Conservation (phyloP, 257 asterid genomes). For the Solanum raphanifolium region DNA sequence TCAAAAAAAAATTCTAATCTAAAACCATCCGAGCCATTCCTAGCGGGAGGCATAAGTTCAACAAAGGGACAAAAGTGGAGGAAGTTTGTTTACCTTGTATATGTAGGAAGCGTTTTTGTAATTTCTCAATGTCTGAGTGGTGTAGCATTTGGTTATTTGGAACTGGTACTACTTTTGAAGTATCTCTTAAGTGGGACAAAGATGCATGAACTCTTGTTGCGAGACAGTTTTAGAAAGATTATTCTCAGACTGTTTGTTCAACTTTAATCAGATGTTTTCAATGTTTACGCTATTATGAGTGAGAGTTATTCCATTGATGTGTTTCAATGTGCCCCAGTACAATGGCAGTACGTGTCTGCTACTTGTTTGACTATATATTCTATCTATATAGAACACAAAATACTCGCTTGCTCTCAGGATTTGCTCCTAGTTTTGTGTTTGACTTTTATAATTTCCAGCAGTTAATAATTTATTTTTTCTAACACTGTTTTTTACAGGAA, state of each 20-base stretch:
- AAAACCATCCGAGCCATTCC: background rate
- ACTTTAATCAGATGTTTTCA: background rate
- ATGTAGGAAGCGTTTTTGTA: background rate
- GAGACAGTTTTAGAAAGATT: background rate
- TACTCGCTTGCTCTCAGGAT: background rate
- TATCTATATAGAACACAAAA: background rate
- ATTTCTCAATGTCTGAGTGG: background rate
- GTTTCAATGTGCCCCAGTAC: background rate
- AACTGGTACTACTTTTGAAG: background rate
- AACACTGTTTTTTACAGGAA: slow-evolving; percentile 41
- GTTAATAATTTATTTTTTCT: background rate
- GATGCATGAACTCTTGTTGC: background rate
- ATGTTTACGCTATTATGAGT: background rate
- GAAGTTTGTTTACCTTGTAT: background rate
- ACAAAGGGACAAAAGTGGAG: background rate
- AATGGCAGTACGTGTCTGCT: background rate
- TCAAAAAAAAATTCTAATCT: background rate
- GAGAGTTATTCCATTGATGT: background rate
- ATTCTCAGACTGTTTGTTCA: background rate
- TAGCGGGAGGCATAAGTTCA: background rate
- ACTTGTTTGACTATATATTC: background rate
- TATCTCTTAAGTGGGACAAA: background rate
- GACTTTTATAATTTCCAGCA: background rate
- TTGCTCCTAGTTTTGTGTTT: background rate
- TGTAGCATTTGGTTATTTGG: background rate